Evolutionary conservation across 345 rosid species (phyloP), one percentile per base, ranked within the genome.

Genomic region (Geranium brycei): DNA sequence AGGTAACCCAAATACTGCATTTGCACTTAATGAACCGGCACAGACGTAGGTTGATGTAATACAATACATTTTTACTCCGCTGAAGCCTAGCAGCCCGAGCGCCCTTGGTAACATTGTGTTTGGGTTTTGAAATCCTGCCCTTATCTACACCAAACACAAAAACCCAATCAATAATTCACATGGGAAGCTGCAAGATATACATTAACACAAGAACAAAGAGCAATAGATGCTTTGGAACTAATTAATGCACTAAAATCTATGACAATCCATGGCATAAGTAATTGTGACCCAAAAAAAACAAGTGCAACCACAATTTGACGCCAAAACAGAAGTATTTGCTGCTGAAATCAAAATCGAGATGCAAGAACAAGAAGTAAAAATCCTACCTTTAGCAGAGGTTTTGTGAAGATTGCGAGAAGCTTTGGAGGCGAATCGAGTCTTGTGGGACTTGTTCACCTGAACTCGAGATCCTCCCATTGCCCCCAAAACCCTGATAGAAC

Each of bases 361-460:
- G 28, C 28, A 23, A 23, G 28, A 23, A 23, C 28, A 23, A 0
- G 28, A 23, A 23, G 28, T 23, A 23, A 23, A 23, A 23, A 23
- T 2, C 28, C 1, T 1, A 90, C 97, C 95, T 83, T 81, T 78
- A 7, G 61, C 74, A 23, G 89, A 73, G 12, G 86, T 80, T 75
- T 74, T 88, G 75, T 88, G 97, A 55, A 93, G 78, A 68, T 82
- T 88, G 30, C 95, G 87, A 65, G 89, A 76, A 12, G 99, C 86
- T 69, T 88, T 93, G 68, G 96, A 76, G 19, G 91, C 68, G 70
- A 86, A 86, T 31, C 97, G 83, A 23, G 96, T 62, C 71, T 89
- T 92, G 79, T 93, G 99, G 66, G 91, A 28, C 66, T 93, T 93
- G 68, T 90, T 93, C 12, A 80, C 79, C 76, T 93, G 98, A 75